Base-by-base conservation (phyloP, 805 yeast genomes). In the Metschnikowia dekortorum region DNA sequence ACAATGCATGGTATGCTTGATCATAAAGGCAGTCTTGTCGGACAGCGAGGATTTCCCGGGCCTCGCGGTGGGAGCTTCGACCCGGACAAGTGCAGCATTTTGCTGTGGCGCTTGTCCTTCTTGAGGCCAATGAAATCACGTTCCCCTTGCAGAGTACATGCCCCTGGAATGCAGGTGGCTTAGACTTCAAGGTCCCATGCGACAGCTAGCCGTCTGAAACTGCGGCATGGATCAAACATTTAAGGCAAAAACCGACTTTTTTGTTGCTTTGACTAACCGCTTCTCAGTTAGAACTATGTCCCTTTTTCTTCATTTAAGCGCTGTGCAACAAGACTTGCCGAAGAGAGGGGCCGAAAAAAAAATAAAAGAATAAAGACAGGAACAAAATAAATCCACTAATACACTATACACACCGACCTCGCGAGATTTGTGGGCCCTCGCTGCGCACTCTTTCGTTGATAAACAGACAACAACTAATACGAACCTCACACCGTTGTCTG, bases 401-500 rank as follows among this genome's bases (percentile, higher is more conserved):
- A 26, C 45, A 42, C 38, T 42, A 14, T 42, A 42, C 45, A 42
- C 45, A 42, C 45, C 45, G 31, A n/a, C 45, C 34, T 33, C 45
- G 45, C 45, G 45, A 33, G 37, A 14, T 14, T 33, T 9, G 38
- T 10, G 45, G n/a, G 37, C 37, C 37, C 38, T 39, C 41, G 38
- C 45, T 33, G 45, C 45, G 45, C 38, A 42, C 45, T 18, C 45
- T 33, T 28, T 39, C 10, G 14, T 32, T 32, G 34, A 34, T 16
- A 32, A 33, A 13, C n/a, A 22, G 38, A 42, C 37, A 33, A 32
- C 18, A 33, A 11, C 13, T 32, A 33, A 37, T 26, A 16, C 45
- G 32, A 13, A 7, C 45, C 30, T 10, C 31, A 9, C 13, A 31
- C 34, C 18, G 13, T 42, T 29, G 31, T 26, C 43, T 29, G 41